phyloP scores from a whole-genome alignment of 192 early-diverging fungal genomes.

The Dissophora globulifera region DNA sequence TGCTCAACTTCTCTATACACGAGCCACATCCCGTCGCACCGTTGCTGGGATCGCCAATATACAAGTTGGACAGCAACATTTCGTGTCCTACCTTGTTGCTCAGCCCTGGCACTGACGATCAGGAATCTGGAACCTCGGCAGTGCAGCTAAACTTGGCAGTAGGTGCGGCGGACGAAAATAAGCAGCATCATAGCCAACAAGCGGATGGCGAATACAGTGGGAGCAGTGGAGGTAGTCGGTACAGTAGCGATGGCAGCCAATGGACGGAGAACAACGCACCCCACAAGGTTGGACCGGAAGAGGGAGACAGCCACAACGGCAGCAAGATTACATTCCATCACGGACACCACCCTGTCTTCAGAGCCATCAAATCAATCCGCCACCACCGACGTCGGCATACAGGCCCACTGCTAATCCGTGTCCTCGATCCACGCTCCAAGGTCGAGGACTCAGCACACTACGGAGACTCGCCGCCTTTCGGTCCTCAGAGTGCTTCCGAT shows the following conservation, averaged over 20 bases:
- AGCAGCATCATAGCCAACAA: not conserved
- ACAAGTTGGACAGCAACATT: constrained; percentile 12
- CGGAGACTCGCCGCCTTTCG: not conserved
- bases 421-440: too few relatives aligned
- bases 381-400: constrained; percentile 4
- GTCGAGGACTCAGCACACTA: not conserved
- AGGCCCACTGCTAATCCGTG: too few relatives aligned
- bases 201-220: not conserved
- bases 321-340: too few relatives aligned
- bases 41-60: not conserved
- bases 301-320: not conserved
- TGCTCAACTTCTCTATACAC: constrained; percentile 4
- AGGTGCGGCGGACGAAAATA: not conserved
- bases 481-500: not conserved
- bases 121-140: too few relatives aligned
- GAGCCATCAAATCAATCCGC: too few relatives aligned
- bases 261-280: too few relatives aligned
- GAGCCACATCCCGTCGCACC: not conserved
- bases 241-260: not conserved
- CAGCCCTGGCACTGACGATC: constrained; percentile 9
- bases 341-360: too few relatives aligned
- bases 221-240: not conserved
- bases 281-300: too few relatives aligned
- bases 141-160: too few relatives aligned
- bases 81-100: constrained; percentile 21